Conservation (phyloP, 441 rosid genomes). For the Populus tomentosa region DNA sequence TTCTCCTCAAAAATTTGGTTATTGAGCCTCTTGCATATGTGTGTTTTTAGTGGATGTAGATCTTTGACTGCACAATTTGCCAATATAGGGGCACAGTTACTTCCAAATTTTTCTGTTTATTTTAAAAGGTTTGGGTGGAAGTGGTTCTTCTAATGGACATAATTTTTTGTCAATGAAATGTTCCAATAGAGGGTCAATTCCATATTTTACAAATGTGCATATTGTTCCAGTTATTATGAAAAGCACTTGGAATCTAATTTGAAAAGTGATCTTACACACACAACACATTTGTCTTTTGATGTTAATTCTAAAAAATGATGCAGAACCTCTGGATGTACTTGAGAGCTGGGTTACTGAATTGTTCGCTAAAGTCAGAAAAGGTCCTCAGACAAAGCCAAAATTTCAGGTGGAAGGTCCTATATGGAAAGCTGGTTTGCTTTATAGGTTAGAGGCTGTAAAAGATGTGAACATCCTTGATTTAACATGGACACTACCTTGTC, state of each 20-base stretch:
- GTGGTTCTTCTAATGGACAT: neutral
- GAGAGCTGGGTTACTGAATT: slow-evolving; percentile 86
- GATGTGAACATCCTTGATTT: slow-evolving; percentile 86
- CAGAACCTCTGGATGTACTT: slow-evolving; percentile 88
- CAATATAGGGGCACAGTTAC: neutral
- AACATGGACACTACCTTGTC: slow-evolving; percentile 90
- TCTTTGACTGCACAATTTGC: neutral
- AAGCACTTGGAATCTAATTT: neutral
- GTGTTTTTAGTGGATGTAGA: neutral
- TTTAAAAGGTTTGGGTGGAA: neutral
- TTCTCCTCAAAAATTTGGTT: neutral
- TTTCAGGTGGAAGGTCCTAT: slow-evolving; percentile 61
- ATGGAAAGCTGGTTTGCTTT: slow-evolving; percentile 78
- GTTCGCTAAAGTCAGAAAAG: slow-evolving; percentile 61
- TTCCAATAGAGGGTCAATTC: neutral
- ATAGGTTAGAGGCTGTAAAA: slow-evolving; percentile 82
- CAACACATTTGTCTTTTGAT: neutral
- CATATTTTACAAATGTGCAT: neutral
- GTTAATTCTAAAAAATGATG: slow-evolving; percentile 22
- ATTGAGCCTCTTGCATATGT: neutral
- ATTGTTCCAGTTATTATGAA: neutral
- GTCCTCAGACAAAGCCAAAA: slow-evolving; percentile 57
- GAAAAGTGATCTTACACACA: neutral
- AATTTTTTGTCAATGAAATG: neutral
- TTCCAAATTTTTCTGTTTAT: neutral